phyloP scores from a whole-genome alignment of 306 rosid genomes.

The Ceratonia siliqua region DNA sequence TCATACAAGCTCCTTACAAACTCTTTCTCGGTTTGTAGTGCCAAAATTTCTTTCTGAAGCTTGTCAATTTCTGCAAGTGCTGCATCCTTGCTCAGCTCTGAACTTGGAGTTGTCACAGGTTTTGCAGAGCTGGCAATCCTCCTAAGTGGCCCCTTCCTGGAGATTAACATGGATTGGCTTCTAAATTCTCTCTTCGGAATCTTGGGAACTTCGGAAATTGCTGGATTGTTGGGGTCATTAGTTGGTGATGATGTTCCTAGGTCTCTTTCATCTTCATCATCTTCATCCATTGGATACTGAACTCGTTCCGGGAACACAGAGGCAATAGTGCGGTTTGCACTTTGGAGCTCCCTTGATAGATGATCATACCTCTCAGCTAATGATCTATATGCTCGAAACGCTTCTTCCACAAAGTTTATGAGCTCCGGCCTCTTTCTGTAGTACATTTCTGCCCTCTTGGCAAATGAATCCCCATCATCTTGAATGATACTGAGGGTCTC shows the following conservation, averaged over 20 bases:
- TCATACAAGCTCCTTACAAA: conserved; percentile 80
- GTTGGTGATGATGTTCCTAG: conserved; percentile 41
- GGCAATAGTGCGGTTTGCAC: conserved; percentile 89
- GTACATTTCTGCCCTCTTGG: conserved; percentile 94
- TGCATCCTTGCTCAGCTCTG: conserved; percentile 66
- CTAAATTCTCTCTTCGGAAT: conserved; percentile 48
- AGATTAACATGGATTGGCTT: conserved; percentile 52
- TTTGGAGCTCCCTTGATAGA: conserved; percentile 79
- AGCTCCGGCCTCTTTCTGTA: conserved; percentile 84
- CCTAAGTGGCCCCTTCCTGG: conserved; percentile 47
- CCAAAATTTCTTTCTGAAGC: conserved; percentile 78
- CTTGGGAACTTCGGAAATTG: conserved; percentile 63
- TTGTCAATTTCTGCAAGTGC: conserved; percentile 66
- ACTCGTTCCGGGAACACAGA: conserved; percentile 71
- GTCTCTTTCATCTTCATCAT: conserved; percentile 48
- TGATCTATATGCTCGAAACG: conserved; percentile 72
- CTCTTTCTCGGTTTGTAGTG: conserved; percentile 84
- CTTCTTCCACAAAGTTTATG: conserved; percentile 66
- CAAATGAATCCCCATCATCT: conserved; percentile 79
- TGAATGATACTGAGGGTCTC: conserved; percentile 68
- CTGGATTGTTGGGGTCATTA: conserved; percentile 26
- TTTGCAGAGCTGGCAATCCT: conserved; percentile 39
- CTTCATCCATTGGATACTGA: conserved; percentile 64
- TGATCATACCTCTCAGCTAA: conserved; percentile 80
- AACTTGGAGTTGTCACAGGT: conserved; percentile 35